phyloP scores from a whole-genome alignment of 768 basidiomycete genomes.

The Mycena olivaceomarginata region DNA sequence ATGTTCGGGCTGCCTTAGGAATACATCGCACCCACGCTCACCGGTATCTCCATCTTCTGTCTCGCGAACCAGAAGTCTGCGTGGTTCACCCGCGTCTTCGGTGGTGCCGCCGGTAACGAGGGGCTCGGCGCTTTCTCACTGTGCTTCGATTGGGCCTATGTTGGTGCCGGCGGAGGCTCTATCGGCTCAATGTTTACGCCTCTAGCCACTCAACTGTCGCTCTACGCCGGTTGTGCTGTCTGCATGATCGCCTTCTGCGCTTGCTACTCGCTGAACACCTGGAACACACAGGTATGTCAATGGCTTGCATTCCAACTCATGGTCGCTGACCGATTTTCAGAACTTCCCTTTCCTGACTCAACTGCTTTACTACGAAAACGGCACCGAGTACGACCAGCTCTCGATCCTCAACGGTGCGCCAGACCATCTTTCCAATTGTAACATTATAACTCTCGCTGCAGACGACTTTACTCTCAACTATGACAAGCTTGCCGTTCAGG shows the following conservation, averaged over 20 bases:
- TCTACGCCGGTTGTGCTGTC: conserved; percentile 64
- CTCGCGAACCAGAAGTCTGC: conserved; percentile 61
- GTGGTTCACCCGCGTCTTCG: conserved; percentile 67
- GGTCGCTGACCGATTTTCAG: conserved; percentile 5
- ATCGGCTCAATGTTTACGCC: conserved; percentile 65
- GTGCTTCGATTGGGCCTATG: conserved; percentile 75
- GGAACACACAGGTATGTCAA: conserved; percentile 38
- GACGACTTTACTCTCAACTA: conserved; percentile 32
- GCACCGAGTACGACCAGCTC: conserved; percentile 70
- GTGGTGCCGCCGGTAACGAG: conserved; percentile 72
- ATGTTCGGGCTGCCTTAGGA: conserved; percentile 1
- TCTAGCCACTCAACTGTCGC: conserved; percentile 66
- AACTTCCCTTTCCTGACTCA: conserved; percentile 66
- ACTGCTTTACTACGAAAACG: conserved; percentile 51
- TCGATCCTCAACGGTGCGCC: conserved; percentile 62
- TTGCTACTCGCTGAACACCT: conserved; percentile 44
- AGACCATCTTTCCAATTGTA: too few relatives aligned
- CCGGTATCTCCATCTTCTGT: conserved; percentile 68
- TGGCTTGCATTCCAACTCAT: background rate
- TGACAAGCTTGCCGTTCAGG: conserved; percentile 59
- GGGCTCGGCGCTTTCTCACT: conserved; percentile 73
- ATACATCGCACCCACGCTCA: conserved; percentile 54
- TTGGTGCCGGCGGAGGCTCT: conserved; percentile 57
- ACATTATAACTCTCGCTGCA: too few relatives aligned
- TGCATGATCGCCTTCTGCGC: conserved; percentile 63